Evolutionary conservation across 768 basidiomycete genomes (phyloP).

Genomic region (Podaxis sp.): DNA sequence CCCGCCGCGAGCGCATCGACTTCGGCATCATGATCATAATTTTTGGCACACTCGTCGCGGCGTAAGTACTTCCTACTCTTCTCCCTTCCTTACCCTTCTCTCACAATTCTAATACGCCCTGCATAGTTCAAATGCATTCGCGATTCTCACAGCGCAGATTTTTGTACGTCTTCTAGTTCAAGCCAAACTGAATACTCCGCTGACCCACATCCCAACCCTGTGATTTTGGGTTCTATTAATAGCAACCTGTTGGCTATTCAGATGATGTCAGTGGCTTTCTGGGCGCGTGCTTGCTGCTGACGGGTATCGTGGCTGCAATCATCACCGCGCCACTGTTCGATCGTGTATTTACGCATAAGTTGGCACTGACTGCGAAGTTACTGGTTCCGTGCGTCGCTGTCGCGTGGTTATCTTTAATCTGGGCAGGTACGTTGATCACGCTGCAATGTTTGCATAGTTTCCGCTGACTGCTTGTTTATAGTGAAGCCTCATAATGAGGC

Average conservation of each 20-base stretch:
- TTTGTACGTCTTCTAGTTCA: constrained; percentile 46
- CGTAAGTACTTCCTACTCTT: constrained; percentile 38
- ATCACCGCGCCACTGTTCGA: constrained; percentile 77
- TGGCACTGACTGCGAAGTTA: constrained; percentile 58
- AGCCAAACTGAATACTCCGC: background rate
- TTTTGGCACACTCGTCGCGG: constrained; percentile 67
- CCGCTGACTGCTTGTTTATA: constrained; percentile 23
- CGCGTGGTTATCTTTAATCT: constrained; percentile 75
- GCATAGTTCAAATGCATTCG: constrained; percentile 58
- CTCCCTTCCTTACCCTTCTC: background rate
- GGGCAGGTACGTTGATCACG: constrained; percentile 60
- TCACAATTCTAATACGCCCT: background rate
- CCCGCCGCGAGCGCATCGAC: constrained; percentile 64
- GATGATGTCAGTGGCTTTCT: constrained; percentile 65
- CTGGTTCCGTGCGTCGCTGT: constrained; percentile 61
- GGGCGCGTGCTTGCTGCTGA: constrained; percentile 64
- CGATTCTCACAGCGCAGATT: constrained; percentile 65
- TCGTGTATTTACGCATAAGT: constrained; percentile 74
- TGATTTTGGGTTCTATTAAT: constrained; percentile 1
- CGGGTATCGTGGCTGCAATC: constrained; percentile 70
- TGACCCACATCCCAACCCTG: background rate
- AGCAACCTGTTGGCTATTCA: constrained; percentile 77
- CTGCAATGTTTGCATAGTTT: background rate
- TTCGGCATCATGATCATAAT: constrained; percentile 57
- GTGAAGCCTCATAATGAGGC: constrained; percentile 62